Base-by-base conservation (phyloP, 768 basidiomycete species). In the Suillus paluster region DNA sequence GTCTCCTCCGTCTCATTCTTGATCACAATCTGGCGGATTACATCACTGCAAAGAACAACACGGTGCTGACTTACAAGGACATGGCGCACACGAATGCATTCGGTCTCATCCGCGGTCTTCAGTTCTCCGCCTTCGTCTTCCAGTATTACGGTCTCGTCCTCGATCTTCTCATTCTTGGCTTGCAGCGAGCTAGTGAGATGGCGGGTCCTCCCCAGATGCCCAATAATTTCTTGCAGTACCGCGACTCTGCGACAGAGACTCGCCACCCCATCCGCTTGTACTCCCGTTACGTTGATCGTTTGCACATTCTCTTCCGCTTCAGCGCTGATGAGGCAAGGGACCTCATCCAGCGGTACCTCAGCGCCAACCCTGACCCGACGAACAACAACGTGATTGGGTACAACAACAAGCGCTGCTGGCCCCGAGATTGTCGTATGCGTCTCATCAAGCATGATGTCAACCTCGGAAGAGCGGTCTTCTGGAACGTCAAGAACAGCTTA, bases 401-500 rank as follows among this genome's bases (percentile, higher is more conserved):
- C 78, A 98, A 98, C 80, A 99, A 98, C 82, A 97, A 97, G 77
- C 90, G 95, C 55, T 99, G 97, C 79, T 99, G 97, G 97, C 97
- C 97, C 41, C 86, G 96, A 67, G 97, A 99, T 77, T 99, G 97
- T 75, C 90, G 97, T 62, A 99, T 99, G 97, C 84, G 97, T 38
- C 83, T 99, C 61, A 97, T 97, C 83, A 99, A 99, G 78, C 97
- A 99, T 76, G 97, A 99, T 73, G 97, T 99, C 77, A 99, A 99
- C 76, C 82, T 99, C 49, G 97, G 97, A 23, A 86, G 97, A 64
- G 97, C 97, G 2, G 97, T 98, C 10, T 99, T 97, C 79, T 99
- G 97, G 97, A 99, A 99, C 71, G 94, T 99, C 75, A 97, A 98
- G 79, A 95, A 98, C 76, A 93, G 93, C 67, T 76, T 99, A 27